Conservation (phyloP, 2,329 filamentous ascomycete species). For the Cytospora schulzeri region DNA sequence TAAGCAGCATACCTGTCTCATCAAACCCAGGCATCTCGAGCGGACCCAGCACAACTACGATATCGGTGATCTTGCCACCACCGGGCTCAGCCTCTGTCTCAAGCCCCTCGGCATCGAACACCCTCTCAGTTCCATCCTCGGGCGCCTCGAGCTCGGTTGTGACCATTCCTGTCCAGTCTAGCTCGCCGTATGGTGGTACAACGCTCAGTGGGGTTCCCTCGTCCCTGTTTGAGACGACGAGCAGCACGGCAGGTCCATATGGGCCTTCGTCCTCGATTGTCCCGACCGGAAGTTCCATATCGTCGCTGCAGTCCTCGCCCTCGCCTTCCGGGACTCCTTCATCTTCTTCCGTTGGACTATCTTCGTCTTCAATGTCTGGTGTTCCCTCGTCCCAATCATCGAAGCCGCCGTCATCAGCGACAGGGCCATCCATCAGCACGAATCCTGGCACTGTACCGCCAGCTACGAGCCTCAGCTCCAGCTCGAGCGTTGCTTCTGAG, state of each 20-base stretch:
- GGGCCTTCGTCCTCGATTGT: background rate
- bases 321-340: background rate
- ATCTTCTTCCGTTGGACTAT: background rate
- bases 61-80: background rate
- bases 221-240: background rate
- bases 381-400: background rate
- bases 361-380: background rate
- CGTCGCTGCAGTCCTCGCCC: background rate
- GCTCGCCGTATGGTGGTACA: background rate
- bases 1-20: background rate
- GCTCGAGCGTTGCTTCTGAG: background rate
- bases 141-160: background rate
- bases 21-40: background rate
- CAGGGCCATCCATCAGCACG: background rate
- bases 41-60: background rate
- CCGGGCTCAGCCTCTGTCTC: background rate
- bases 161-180: background rate
- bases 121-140: background rate
- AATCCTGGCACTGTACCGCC: conserved; percentile 3
- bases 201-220: background rate
- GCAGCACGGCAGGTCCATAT: background rate
- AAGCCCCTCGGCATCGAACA: background rate
- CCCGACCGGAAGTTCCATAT: background rate
- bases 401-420: background rate
- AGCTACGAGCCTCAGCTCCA: background rate